Conservation (phyloP, 805 yeast genomes). For the Dipodascus albidus region DNA sequence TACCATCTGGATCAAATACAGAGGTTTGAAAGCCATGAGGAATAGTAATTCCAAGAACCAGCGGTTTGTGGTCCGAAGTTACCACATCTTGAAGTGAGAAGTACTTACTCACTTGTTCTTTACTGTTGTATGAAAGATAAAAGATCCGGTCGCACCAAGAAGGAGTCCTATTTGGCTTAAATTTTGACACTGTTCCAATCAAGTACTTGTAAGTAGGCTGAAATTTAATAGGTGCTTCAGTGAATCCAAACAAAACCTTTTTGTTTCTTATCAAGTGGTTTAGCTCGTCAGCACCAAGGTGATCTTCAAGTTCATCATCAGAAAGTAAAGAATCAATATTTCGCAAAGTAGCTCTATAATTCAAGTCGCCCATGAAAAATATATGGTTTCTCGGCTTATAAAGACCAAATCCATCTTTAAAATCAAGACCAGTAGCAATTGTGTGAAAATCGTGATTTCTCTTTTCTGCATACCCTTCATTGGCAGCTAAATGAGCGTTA, state of each 20-base stretch:
- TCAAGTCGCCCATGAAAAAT: constrained; percentile 77
- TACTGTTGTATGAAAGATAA: constrained; percentile 33
- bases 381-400: constrained; percentile 45
- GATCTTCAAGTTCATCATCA: constrained; percentile 6
- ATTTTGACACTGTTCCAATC: constrained; percentile 35
- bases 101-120: constrained; percentile 32
- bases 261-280: constrained; percentile 30
- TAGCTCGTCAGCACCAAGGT: constrained; percentile 37
- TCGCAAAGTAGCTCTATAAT: constrained; percentile 46
- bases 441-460: constrained; percentile 44
- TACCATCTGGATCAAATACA: neutral
- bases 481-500: constrained; percentile 64
- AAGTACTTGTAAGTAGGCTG: constrained; percentile 72
- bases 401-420: constrained; percentile 44
- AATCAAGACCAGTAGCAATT: constrained; percentile 43
- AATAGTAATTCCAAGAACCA: constrained; percentile 38
- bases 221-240: constrained; percentile 54
- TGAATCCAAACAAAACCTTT: constrained; percentile 47
- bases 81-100: constrained; percentile 35
- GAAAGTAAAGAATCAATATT: constrained; percentile 10
- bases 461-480: constrained; percentile 48
- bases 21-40: constrained; percentile 23
- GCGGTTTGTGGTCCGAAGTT: constrained; percentile 77
- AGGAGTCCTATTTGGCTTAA: constrained; percentile 51
- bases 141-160: constrained; percentile 89